A percentile compares a stretch with the other conserved stretches of the same genome.
These are phyloP conservation scores for Pelargonium citronellum DNA, from an alignment of 441 rosid genomes.

Conservation along the genomic window DNA sequence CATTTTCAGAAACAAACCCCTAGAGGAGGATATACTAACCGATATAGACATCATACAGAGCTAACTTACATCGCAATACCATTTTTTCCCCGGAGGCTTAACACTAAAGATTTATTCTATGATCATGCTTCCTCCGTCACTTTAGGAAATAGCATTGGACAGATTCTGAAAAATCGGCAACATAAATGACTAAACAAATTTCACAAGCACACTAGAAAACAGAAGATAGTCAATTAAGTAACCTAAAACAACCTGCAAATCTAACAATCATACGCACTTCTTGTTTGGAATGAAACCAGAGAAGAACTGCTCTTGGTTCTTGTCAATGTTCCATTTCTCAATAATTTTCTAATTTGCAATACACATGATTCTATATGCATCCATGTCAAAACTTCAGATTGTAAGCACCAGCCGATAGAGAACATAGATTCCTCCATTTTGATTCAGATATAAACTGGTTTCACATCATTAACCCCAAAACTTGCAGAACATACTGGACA, in stretches of 20 bases:
- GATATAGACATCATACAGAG: slow-evolving; percentile 10
- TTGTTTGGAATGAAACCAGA: slow-evolving; percentile 7
- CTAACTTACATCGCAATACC: slow-evolving; percentile 15
- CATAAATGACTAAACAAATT: slow-evolving; percentile 20
- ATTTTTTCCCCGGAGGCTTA: slow-evolving; percentile 6
- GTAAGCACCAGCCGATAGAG: not conserved
- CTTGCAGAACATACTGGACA: slow-evolving; percentile 80
- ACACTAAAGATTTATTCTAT: slow-evolving; percentile 16
- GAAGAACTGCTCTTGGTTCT: slow-evolving; percentile 23
- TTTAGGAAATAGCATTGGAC: slow-evolving; percentile 15
- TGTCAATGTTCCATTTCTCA: slow-evolving; percentile 9
- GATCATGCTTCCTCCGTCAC: slow-evolving; percentile 24
- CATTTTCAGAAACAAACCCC: not conserved
- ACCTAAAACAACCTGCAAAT: slow-evolving; percentile 4
- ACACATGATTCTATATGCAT: slow-evolving; percentile 26
- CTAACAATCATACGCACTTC: slow-evolving; percentile 22
- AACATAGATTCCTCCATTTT: slow-evolving; percentile 2
- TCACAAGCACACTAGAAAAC: slow-evolving; percentile 20
- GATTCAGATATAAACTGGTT: slow-evolving; percentile 69
- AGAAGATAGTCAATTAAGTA: slow-evolving; percentile 14
- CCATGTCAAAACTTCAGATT: slow-evolving; percentile 18
- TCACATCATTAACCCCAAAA: slow-evolving; percentile 82
- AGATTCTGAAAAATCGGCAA: slow-evolving; percentile 29
- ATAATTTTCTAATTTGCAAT: slow-evolving; percentile 18
- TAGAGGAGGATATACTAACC: not conserved